phyloP scores from a whole-genome alignment of 225 moss, liverwort and hornwort species.

The Ulota crispa region DNA sequence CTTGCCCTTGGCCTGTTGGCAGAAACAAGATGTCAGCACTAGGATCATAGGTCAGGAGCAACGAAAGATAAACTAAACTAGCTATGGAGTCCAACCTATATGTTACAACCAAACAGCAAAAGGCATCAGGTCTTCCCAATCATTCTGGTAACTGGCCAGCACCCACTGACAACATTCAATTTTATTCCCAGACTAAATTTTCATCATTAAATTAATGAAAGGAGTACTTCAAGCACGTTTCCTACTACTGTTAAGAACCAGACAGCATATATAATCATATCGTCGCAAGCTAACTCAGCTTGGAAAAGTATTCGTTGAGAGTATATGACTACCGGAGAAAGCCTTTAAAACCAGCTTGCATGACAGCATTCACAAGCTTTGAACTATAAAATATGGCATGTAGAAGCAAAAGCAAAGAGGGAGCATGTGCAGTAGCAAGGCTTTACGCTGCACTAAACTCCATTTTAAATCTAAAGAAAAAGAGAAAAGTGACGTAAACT shows the following conservation, averaged over 20 bases:
- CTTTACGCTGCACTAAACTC: background rate
- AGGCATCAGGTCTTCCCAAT: background rate
- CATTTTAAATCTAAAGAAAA: background rate
- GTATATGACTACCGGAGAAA: background rate
- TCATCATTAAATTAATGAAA: background rate
- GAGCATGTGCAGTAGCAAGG: background rate
- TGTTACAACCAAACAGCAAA: background rate
- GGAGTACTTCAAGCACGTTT: background rate
- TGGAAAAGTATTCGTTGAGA: slow-evolving; percentile 1
- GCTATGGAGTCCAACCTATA: background rate
- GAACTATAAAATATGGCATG: background rate
- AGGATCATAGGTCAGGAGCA: background rate
- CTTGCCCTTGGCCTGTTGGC: slow-evolving; percentile 80
- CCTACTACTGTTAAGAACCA: slow-evolving; percentile 1
- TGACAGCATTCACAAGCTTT: background rate
- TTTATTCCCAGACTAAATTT: background rate
- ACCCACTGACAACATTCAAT: background rate
- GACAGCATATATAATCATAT: background rate
- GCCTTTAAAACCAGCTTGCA: background rate
- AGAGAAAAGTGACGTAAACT: background rate
- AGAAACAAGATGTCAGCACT: slow-evolving; percentile 10
- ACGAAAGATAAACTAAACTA: background rate
- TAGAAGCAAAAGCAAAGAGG: background rate
- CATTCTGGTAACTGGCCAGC: background rate
- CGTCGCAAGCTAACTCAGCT: background rate